Base-by-base conservation (phyloP, 805 yeast genomes). In the Blastobotrys muscicola region DNA sequence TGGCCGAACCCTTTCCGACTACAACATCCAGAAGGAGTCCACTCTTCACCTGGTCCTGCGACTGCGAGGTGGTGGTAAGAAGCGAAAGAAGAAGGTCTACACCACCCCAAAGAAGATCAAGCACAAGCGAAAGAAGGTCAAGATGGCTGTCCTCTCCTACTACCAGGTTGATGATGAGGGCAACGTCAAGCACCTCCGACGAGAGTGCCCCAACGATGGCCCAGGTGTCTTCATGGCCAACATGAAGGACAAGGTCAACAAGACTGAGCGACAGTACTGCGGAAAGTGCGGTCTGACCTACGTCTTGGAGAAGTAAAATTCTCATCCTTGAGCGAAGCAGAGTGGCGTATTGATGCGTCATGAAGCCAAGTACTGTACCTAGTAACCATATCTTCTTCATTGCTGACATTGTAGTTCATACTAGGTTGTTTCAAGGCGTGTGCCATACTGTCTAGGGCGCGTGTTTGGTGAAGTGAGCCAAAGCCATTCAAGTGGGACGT, bases 81-180 rank as follows among this genome's bases (percentile, higher is more conserved):
- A 92, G 92, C 90, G 95, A 82, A 92, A 92, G 92, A 92, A 92
- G 96, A 90, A 90, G 94, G 97, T 87, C 70, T 92, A 90, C 90
- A 90, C 97, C 77, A 90, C 97, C 69, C 98, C 98, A 80, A 92
- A 92, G 89, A 94, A 89, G 84, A 85, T 92, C 78, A 85, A 76
- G 78, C 97, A 92, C 94, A 89, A 87, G 84, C 96, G 86, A 84
- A 92, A 85, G 85, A 92, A 90, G 81, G 85, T 85, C 75, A 92
- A 92, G 85, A 80, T 92, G 68, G 97, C 97, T 74, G 97, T 92
- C 72, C 84, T 92, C 72, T 87, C 94, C 69, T 92, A 90, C 92
- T 92, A 89, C 87, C 89, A 90, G 82, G 97, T 92, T 66, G 95
- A 87, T 74, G 85, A 82, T 69, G 98, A 92, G 65, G 98, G 98